Evolutionary conservation across 495 filamentous ascomycete species (phyloP).

Genomic region (Astrothelium macrocarpum): DNA sequence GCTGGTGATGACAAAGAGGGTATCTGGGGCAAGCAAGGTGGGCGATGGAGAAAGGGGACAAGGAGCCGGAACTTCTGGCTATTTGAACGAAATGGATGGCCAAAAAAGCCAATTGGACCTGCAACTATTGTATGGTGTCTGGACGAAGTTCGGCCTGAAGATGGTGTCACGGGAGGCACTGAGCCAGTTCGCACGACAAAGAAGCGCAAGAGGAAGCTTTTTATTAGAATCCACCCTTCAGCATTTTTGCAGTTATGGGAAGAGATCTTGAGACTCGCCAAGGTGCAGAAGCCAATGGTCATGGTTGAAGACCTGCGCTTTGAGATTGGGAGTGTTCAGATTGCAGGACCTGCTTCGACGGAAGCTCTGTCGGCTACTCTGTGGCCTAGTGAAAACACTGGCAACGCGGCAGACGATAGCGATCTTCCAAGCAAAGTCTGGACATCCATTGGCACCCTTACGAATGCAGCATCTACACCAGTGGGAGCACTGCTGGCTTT

Average conservation of each 20-base stretch:
- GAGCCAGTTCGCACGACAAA: constrained; percentile 23
- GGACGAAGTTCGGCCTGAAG: constrained; percentile 15
- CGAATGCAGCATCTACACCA: constrained; percentile 69
- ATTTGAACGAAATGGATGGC: constrained; percentile 45
- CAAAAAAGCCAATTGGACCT: constrained; percentile 56
- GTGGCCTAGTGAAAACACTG: constrained; percentile 39
- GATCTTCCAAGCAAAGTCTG: constrained; percentile 46
- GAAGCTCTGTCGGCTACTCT: constrained; percentile 69
- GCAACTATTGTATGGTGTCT: constrained; percentile 62
- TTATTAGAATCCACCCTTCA: constrained; percentile 78
- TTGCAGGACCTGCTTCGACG: constrained; percentile 74
- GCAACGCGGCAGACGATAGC: constrained; percentile 21
- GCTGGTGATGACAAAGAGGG: constrained; percentile 37
- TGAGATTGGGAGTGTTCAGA: constrained; percentile 88
- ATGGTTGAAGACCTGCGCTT: constrained; percentile 84
- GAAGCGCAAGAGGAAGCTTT: constrained; percentile 47
- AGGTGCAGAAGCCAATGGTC: constrained; percentile 60
- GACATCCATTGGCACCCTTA: constrained; percentile 54
- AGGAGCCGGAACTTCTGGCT: constrained; percentile 61
- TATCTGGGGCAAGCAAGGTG: constrained; percentile 47
- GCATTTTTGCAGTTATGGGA: constrained; percentile 80
- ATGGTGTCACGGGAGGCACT: constrained; percentile 32
- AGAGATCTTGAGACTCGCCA: constrained; percentile 58
- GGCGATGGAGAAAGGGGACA: constrained; percentile 65
- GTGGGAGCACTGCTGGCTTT: constrained; percentile 63